Conservation (phyloP, 108 stramenopile species). For the Skeletonema costatum region DNA sequence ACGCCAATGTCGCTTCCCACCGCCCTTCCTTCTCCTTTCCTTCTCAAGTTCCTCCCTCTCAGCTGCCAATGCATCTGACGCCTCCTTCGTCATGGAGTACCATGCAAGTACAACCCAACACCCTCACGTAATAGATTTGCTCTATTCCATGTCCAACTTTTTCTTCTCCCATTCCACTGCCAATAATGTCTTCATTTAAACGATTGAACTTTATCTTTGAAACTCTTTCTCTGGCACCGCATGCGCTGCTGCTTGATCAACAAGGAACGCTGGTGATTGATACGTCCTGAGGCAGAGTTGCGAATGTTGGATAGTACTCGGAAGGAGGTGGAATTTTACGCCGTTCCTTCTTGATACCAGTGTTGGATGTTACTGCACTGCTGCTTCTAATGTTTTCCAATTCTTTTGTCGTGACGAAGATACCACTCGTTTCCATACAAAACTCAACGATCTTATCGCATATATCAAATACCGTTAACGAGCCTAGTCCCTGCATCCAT, state of each 20-base stretch:
- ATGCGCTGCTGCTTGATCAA: constrained; percentile 21
- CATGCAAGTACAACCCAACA: constrained; percentile 36
- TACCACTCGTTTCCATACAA: constrained; percentile 18
- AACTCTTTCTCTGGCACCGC: constrained; percentile 20
- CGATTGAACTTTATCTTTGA: constrained; percentile 24
- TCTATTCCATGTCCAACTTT: constrained; percentile 34
- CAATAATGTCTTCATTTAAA: constrained; percentile 41
- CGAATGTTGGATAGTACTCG: constrained; percentile 17
- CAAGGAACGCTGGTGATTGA: constrained; percentile 3
- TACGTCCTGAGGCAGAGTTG: neutral
- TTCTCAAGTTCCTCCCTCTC: constrained; percentile 5
- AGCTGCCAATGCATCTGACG: constrained; percentile 2
- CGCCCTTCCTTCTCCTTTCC: neutral
- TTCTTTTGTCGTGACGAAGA: neutral
- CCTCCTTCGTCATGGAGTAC: constrained; percentile 18
- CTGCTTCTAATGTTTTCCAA: neutral
- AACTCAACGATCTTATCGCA: constrained; percentile 24
- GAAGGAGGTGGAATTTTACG: neutral
- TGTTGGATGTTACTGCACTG: neutral
- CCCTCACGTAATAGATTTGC: constrained; percentile 29
- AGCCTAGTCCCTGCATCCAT: constrained; percentile 27
- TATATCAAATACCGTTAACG: constrained; percentile 39
- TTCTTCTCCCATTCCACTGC: constrained; percentile 19
- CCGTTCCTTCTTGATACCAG: neutral
- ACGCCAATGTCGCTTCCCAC: constrained; percentile 2